phyloP scores from a whole-genome alignment of 2,329 filamentous ascomycete genomes.

The Penicillium verrucosum region DNA sequence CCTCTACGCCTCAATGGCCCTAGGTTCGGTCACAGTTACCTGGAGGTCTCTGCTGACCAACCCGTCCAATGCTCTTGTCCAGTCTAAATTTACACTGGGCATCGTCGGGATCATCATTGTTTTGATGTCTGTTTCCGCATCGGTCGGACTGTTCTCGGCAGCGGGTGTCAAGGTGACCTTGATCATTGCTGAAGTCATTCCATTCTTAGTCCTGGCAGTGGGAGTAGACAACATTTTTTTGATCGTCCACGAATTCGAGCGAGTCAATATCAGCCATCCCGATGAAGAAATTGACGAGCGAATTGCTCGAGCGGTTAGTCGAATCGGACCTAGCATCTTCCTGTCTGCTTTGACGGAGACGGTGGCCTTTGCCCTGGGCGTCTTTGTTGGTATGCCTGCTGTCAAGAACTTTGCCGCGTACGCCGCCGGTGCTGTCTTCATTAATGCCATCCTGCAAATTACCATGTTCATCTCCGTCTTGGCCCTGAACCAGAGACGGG shows the following conservation, averaged over 20 bases:
- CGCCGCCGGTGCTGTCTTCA: conserved; percentile 90
- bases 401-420: conserved; percentile 97
- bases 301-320: conserved; percentile 81
- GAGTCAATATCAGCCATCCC: conserved; percentile 86
- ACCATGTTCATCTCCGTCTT: conserved; percentile 96
- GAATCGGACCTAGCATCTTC: conserved; percentile 95
- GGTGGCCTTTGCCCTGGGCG: conserved; percentile 84
- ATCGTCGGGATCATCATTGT: conserved; percentile 93
- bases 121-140: conserved; percentile 93
- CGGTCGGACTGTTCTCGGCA: conserved; percentile 91
- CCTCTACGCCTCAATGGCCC: conserved; percentile 86
- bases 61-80: conserved; percentile 78
- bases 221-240: conserved; percentile 99
- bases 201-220: conserved; percentile 92
- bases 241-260: conserved; percentile 96
- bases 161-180: conserved; percentile 88
- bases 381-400: conserved; percentile 95
- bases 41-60: conserved; percentile 74
- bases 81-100: conserved; percentile 96
- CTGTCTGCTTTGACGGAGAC: conserved; percentile 95
- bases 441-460: conserved; percentile 94
- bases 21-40: conserved; percentile 82
- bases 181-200: conserved; percentile 98
- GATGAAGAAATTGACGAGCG: conserved; percentile 84
- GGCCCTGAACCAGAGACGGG: conserved; percentile 83